These are phyloP conservation scores for Xylariaceae sp. DNA, from an alignment of 2,329 filamentous ascomycete species.

Conservation along the genomic window DNA sequence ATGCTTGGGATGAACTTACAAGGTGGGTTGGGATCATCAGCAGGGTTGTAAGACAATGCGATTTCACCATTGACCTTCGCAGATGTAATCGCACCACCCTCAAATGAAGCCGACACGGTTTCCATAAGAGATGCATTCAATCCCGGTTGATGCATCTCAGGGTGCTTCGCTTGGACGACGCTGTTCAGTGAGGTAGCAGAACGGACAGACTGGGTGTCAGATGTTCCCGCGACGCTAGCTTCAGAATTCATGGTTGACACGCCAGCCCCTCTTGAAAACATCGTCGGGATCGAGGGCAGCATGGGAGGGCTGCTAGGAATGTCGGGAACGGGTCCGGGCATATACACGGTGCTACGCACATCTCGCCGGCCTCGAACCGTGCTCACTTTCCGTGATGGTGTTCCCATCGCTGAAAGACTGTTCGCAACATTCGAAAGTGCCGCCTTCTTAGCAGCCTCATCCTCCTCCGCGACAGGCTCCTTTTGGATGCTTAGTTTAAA, in stretches of 20 bases:
- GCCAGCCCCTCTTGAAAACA: constrained; percentile 41
- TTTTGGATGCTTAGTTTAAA: constrained; percentile 79
- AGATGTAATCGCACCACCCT: constrained; percentile 64
- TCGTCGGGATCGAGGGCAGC: constrained; percentile 36
- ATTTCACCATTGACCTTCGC: constrained; percentile 81
- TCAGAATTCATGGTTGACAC: constrained; percentile 58
- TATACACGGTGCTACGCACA: constrained; percentile 84
- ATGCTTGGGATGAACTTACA: constrained; percentile 39
- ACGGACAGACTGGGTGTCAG: constrained; percentile 86
- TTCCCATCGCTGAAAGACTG: constrained; percentile 58
- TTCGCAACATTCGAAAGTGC: constrained; percentile 72
- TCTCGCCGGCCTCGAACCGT: constrained; percentile 86
- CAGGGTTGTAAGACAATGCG: constrained; percentile 71
- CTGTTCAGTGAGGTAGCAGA: constrained; percentile 77
- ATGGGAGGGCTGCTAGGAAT: constrained; percentile 22
- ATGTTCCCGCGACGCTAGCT: constrained; percentile 52
- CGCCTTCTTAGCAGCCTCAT: constrained; percentile 66
- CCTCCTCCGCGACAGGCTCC: constrained; percentile 70
- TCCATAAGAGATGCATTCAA: constrained; percentile 88
- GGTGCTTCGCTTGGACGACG: constrained; percentile 66
- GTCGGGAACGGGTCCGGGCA: constrained; percentile 46
- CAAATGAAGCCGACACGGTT: constrained; percentile 80
- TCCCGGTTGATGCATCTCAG: constrained; percentile 72
- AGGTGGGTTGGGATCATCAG: constrained; percentile 43
- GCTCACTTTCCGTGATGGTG: constrained; percentile 63